Evolutionary conservation across 805 yeast genomes (phyloP).

Genomic region (Candida suzukii): DNA sequence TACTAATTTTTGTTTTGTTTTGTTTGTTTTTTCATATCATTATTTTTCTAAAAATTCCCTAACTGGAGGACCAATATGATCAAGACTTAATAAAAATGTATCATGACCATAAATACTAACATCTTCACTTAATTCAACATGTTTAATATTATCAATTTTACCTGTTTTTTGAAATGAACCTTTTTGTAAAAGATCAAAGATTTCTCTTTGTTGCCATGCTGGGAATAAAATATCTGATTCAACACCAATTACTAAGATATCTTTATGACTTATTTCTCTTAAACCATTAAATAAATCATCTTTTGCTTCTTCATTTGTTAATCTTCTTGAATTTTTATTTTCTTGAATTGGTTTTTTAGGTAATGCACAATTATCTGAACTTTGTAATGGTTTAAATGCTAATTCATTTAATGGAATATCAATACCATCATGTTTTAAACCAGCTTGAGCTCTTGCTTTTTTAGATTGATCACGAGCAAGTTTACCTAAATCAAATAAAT

Average conservation of each 20-base stretch:
- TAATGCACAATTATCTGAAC: conserved; percentile 28
- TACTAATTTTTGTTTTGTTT: no score
- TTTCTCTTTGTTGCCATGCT: conserved; percentile 88
- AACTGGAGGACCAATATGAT: conserved; percentile 75
- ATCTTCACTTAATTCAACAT: conserved; percentile 70
- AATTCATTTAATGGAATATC: conserved; percentile 14
- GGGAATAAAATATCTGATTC: conserved; percentile 90
- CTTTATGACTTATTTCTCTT: conserved; percentile 51
- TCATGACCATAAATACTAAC: conserved; percentile 86
- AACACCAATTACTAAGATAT: conserved; percentile 81
- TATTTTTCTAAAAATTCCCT: conserved; percentile 44
- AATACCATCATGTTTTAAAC: conserved; percentile 21
- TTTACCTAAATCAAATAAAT: conserved; percentile 72
- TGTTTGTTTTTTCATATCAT: background rate
- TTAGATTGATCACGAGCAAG: conserved; percentile 38
- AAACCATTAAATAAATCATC: conserved; percentile 64
- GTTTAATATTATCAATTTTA: conserved; percentile 36
- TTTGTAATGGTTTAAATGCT: conserved; percentile 18
- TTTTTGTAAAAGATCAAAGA: conserved; percentile 49
- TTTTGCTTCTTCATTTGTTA: conserved; percentile 47
- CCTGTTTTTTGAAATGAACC: conserved; percentile 27
- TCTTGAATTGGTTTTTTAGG: conserved; percentile 49
- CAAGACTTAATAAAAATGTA: conserved; percentile 74
- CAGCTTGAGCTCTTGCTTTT: conserved; percentile 32
- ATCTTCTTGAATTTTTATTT: conserved; percentile 37